Base-by-base conservation (phyloP, 2,329 filamentous ascomycete species). In the Fusarium abutilonis region DNA sequence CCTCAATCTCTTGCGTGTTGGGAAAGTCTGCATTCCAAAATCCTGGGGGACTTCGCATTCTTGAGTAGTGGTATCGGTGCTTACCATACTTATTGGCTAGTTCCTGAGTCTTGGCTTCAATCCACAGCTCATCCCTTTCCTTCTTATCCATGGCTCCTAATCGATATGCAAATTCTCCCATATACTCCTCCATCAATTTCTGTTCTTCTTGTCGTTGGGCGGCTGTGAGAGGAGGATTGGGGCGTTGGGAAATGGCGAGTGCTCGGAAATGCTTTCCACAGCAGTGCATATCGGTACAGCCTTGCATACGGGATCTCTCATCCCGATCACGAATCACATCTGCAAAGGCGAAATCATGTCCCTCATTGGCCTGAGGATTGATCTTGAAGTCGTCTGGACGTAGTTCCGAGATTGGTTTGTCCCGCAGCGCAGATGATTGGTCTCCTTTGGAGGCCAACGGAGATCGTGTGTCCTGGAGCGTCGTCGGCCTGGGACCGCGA, bases 11-110 rank as follows among this genome's bases (percentile, higher is more conserved):
- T 73, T 98, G 95, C 2, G 95, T 97, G 23, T 80, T 87, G 2
- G 94, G 93, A 73, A 99, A 96, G 67, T 96, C 94, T 2, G 89
- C 84, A 50, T 91, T 83, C 95, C 95, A 99, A 73, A 92, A 98
- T 0, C 93, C 93, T 2, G 92, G 92, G 11, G 95, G 93, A 9
- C 90, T 92, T 40, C 79, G 81, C 61, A 85, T 83, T 46, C 92
- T 84, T 57, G 88, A 85, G 74, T 89, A 93, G 26, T 87, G 83
- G 67, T 94, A 85, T 52, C 90, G 84, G 75, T 97, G 93, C 72
- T 83, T 92, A 6, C 93, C 93, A 73, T 86, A 87, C 60, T 85
- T 83, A 70, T 93, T 88, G 1, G 93, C 90, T 62, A 96, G 79
- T 44, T 88, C 81, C 71, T 86, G 85, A 0, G 87, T 89, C 71